A percentile compares a stretch with the other conserved stretches of the same genome.
These are phyloP conservation scores for Phycomyces nitens DNA, from an alignment of 192 early-diverging fungal species.

Conservation along the genomic window DNA sequence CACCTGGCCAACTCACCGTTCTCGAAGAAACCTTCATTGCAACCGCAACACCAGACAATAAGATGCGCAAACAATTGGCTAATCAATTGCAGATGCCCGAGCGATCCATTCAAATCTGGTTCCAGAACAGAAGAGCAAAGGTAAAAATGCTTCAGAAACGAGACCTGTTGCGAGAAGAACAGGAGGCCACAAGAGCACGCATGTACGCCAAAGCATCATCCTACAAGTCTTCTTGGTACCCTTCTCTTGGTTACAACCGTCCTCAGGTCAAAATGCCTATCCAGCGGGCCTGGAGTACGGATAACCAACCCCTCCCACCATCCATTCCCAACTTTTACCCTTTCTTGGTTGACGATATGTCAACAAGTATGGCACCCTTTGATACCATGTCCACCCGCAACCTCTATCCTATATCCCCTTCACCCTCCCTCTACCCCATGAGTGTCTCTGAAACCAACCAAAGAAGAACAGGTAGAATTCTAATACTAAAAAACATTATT, in stretches of 20 bases:
- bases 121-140: constrained; percentile 80
- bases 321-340: background rate
- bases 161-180: constrained; percentile 30
- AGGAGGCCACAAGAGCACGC: constrained; percentile 21
- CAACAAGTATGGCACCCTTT: background rate
- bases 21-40: constrained; percentile 64
- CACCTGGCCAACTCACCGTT: constrained; percentile 55
- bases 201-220: constrained; percentile 24
- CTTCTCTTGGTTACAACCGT: background rate
- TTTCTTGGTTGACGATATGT: background rate
- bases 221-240: constrained; percentile 1
- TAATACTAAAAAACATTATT: too few species aligned
- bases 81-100: constrained; percentile 64
- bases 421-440: background rate
- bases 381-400: background rate
- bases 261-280: constrained; percentile 18
- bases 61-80: constrained; percentile 62
- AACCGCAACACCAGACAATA: constrained; percentile 61
- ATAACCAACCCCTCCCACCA: constrained; percentile 14
- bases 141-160: constrained; percentile 57
- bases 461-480: background rate
- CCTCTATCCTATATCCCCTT: constrained; percentile 8
- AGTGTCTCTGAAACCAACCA: background rate
- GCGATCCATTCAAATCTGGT: constrained; percentile 81
- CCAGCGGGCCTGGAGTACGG: constrained; percentile 33